Evolutionary conservation across 441 rosid genomes (phyloP), one percentile per base, ranked within the genome.

Genomic region (Gossypium lobatum): DNA sequence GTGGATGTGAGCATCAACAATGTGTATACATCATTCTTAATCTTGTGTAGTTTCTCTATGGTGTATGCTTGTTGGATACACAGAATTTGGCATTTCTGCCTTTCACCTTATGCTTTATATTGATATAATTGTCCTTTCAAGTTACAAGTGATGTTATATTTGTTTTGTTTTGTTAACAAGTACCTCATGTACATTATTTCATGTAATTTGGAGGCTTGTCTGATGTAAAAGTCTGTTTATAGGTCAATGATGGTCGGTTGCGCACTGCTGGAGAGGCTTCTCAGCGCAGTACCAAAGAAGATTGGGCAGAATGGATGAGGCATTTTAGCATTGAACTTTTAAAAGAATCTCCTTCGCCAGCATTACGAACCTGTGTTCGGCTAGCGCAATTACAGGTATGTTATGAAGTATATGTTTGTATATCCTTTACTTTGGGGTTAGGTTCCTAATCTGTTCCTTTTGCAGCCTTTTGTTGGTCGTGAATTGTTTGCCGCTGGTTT

Each of bases 301-400:
- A 96, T 74, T 96, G 99, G 99, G 98, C 97, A 69, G 99, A 96
- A 82, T 96, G 99, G 99, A 96, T 96, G 99, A 86, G 99, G 86
- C 99, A 96, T 87, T 94, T 96, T 78, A 96, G 99, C 85, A 96
- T 96, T 85, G 98, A 96, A 80, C 93, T 94, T 71, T 83, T 96
- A 16, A 93, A 92, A 84, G 97, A 93, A 85, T 96, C 99, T 78
- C 99, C 99, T 80, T 93, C 97, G 80, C 98, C 99, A 42, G 99
- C 98, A 72, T 83, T 96, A 80, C 87, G 94, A 86, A 92, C 99
- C 59, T 96, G 99, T 80, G 97, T 97, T 76, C 89, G 95, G 83
- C 95, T 96, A 76, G 99, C 99, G 59, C 99, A 96, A 80, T 80
- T 91, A 77, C 98, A 94, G 96, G 99, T 94, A 71, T 73, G 64